These are phyloP conservation scores for Rhizoclosmatium sp. DNA, from an alignment of 192 early-diverging fungal species.

Conservation along the genomic window DNA sequence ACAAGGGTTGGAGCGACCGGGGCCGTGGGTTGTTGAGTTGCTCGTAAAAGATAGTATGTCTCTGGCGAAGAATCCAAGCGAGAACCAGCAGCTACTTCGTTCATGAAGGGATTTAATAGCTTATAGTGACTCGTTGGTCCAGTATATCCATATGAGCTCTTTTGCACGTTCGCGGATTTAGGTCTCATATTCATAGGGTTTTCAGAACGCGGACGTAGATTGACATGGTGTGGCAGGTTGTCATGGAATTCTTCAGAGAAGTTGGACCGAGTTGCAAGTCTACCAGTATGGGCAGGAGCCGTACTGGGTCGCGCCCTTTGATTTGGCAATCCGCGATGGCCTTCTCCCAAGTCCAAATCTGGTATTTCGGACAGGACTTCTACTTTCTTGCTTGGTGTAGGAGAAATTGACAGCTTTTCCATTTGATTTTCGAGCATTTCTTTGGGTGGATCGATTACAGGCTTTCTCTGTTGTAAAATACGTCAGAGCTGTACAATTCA, in stretches of 20 bases:
- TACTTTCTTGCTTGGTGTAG: neutral
- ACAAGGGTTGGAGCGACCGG: conserved; percentile 31
- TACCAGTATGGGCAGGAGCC: no score
- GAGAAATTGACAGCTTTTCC: neutral
- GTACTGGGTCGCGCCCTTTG: no score
- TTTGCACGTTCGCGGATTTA: neutral
- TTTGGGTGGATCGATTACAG: neutral
- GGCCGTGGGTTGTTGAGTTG: conserved; percentile 4
- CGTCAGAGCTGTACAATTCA: neutral
- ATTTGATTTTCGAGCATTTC: neutral
- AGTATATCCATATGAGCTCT: neutral
- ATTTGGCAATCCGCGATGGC: no score
- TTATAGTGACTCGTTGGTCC: neutral
- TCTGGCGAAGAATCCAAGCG: neutral
- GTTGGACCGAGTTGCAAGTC: no score
- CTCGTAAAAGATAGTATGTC: conserved; percentile 8
- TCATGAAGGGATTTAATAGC: neutral
- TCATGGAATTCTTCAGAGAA: neutral
- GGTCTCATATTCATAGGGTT: neutral
- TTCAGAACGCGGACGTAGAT: neutral
- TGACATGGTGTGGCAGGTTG: neutral
- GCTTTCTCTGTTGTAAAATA: neutral
- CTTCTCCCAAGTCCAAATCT: neutral
- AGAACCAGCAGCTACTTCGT: neutral
- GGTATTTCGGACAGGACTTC: neutral